A percentile compares a stretch with the other conserved stretches of the same genome.
These are phyloP conservation scores for Punctularia strigosozonata DNA, from an alignment of 768 basidiomycete species.

Conservation along the genomic window DNA sequence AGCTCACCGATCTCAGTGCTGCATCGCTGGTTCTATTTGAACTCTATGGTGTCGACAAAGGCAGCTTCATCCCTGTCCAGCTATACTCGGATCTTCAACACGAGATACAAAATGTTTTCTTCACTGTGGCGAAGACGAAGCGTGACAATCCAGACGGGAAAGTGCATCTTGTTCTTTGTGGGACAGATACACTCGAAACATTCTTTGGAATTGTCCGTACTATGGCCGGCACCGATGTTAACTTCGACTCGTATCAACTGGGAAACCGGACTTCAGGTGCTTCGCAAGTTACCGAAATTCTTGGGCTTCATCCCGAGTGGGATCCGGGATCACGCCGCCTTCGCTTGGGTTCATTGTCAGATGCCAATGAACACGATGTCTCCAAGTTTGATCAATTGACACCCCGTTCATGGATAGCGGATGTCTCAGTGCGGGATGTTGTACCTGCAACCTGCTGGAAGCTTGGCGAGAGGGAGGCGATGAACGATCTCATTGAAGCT, in stretches of 20 bases:
- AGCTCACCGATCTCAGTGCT: no score
- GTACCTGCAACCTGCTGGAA: no score
- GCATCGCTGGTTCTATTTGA: no score
- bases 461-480: no score
- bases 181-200: slow-evolving; percentile 8
- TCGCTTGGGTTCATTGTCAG: no score
- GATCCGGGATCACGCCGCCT: slow-evolving; percentile 23
- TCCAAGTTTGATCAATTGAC: no score
- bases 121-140: slow-evolving; percentile 13
- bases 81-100: slow-evolving; percentile 10
- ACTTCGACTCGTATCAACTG: slow-evolving; percentile 14
- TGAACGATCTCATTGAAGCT: no score
- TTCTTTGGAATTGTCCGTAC: slow-evolving; percentile 13
- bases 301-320: slow-evolving; percentile 26
- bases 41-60: neutral
- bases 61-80: slow-evolving; percentile 6
- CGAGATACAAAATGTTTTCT: slow-evolving; percentile 12
- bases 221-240: slow-evolving; percentile 12
- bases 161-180: slow-evolving; percentile 4
- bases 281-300: slow-evolving; percentile 22
- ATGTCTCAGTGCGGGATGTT: no score
- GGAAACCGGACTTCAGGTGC: slow-evolving; percentile 17
- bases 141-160: slow-evolving; percentile 4
- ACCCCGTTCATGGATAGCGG: no score
- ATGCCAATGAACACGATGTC: no score